A percentile compares a stretch with the other conserved stretches of the same genome.
phyloP scores from a whole-genome alignment of 306 rosid species.

The Bauhinia variegata region DNA sequence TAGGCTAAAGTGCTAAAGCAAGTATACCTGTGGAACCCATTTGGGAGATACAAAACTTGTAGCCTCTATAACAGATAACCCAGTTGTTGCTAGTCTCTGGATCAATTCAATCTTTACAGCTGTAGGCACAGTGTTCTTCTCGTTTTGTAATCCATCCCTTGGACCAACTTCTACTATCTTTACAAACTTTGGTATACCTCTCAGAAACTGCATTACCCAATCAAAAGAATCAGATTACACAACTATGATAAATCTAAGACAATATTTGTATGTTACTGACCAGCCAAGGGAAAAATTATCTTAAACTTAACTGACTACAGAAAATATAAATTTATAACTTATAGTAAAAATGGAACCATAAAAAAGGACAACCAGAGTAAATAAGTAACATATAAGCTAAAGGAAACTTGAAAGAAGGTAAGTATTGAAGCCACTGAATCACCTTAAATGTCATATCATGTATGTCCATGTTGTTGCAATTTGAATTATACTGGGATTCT shows the following conservation, averaged over 20 bases:
- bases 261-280: neutral
- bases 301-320: constrained; percentile 16
- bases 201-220: constrained; percentile 56
- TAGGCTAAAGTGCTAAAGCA: neutral
- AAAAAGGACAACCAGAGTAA: neutral
- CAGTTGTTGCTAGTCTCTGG: constrained; percentile 68
- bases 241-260: neutral
- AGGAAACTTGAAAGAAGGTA: constrained; percentile 7
- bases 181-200: constrained; percentile 66
- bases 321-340: constrained; percentile 4
- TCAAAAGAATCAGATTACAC: neutral
- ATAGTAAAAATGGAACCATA: neutral
- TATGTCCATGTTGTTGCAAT: constrained; percentile 36
- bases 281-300: neutral
- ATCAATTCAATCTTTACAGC: constrained; percentile 77
- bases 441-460: constrained; percentile 54
- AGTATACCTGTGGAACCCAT: constrained; percentile 92
- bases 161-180: constrained; percentile 98
- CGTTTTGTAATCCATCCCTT: constrained; percentile 95
- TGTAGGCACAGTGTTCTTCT: constrained; percentile 75
- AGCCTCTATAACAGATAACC: constrained; percentile 84
- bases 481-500: constrained; percentile 46
- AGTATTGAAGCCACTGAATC: constrained; percentile 30
- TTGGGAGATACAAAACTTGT: constrained; percentile 97
- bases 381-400: constrained; percentile 3